Evolutionary conservation across 352 stramenopile genomes (phyloP).

Genomic region (Phytopythium sindhum): DNA sequence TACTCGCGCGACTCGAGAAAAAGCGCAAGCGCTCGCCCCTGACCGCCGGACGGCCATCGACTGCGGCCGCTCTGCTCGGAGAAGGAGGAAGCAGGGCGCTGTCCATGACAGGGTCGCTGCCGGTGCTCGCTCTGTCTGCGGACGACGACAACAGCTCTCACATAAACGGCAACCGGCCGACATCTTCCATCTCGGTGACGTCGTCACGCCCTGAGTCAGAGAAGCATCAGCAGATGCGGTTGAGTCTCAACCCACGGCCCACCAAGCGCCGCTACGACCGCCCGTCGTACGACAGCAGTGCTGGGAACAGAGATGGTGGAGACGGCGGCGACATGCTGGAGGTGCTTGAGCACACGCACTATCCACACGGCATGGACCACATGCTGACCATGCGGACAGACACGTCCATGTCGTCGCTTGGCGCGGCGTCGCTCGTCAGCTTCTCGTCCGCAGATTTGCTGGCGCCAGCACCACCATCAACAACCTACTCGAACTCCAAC

Average conservation of each 20-base stretch:
- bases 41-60: constrained; percentile 20
- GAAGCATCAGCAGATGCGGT: constrained; percentile 57
- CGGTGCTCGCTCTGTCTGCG: constrained; percentile 11
- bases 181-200: constrained; percentile 59
- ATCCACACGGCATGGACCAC: constrained; percentile 15
- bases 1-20: constrained; percentile 65
- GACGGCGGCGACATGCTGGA: constrained; percentile 33
- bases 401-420: constrained; percentile 32
- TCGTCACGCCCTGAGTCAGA: constrained; percentile 65
- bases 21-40: constrained; percentile 46
- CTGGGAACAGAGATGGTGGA: not conserved
- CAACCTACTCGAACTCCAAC: constrained; percentile 18
- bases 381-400: constrained; percentile 11
- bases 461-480: constrained; percentile 19
- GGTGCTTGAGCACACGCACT: constrained; percentile 59
- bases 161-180: not conserved
- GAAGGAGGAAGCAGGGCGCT: not conserved
- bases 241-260: constrained; percentile 41
- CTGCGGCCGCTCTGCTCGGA: constrained; percentile 9
- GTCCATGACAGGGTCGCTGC: constrained; percentile 14
- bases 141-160: constrained; percentile 18
- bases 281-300: constrained; percentile 7
- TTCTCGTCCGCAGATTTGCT: constrained; percentile 45
- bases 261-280: constrained; percentile 25
- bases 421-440: constrained; percentile 37